phyloP scores from a whole-genome alignment of 257 asterid genomes.

The Primulina tabacum region DNA sequence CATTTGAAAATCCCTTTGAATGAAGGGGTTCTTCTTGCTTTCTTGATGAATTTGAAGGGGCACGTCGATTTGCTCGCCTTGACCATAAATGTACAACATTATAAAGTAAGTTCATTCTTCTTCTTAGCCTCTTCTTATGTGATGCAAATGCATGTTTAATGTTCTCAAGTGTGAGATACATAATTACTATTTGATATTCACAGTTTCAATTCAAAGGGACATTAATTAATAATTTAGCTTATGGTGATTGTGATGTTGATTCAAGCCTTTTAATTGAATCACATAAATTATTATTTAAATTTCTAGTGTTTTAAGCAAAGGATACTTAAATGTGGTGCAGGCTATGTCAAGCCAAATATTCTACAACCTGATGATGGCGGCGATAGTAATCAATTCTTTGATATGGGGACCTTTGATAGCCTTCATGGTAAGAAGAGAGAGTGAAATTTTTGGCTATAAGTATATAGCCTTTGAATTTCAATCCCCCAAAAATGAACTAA shows the following conservation, averaged over 20 bases:
- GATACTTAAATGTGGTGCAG: slow-evolving; percentile 44
- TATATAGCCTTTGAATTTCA: slow-evolving; percentile 67
- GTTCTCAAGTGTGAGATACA: no score
- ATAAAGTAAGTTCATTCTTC: slow-evolving; percentile 43
- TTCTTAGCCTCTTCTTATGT: background rate
- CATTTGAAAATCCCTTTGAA: slow-evolving; percentile 76
- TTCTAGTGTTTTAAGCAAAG: background rate
- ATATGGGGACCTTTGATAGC: slow-evolving; percentile 89
- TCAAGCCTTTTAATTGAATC: background rate
- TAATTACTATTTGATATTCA: no score
- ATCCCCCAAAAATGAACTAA: slow-evolving; percentile 68
- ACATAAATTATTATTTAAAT: background rate
- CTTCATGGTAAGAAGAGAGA: slow-evolving; percentile 72
- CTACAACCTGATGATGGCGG: slow-evolving; percentile 67
- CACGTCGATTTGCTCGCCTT: slow-evolving; percentile 84
- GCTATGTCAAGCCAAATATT: slow-evolving; percentile 50
- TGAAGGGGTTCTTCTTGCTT: slow-evolving; percentile 90
- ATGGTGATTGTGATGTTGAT: no score
- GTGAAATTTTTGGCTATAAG: slow-evolving; percentile 63
- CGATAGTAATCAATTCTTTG: slow-evolving; percentile 72
- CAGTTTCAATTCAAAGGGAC: no score
- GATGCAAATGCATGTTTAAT: no score
- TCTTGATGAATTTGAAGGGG: slow-evolving; percentile 93
- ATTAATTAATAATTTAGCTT: no score
- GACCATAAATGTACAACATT: slow-evolving; percentile 46